Base-by-base conservation (phyloP, 192 early-diverging fungal genomes). In the Gaertneriomyces semiglobifer region DNA sequence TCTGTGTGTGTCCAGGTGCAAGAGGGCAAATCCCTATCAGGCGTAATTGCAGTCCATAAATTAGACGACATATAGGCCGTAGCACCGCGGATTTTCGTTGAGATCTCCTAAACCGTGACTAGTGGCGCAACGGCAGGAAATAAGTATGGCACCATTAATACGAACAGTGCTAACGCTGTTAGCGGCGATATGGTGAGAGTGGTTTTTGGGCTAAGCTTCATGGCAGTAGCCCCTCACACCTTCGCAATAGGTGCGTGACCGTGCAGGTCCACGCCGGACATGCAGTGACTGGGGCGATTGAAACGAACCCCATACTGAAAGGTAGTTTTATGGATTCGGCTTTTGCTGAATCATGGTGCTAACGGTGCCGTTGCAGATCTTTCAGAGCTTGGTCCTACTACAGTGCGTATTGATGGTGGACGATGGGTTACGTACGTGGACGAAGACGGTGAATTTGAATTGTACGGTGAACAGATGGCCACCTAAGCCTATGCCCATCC, bases 371-470 rank as follows among this genome's bases (percentile, higher is more conserved):
- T 19, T 5, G 42, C 42, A 66, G 69, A 71, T 46, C 16, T 79
- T 52, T 12, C 66, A 8, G 33, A 45, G 14, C 44, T 75, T 1
- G 44, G 53, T 16, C 71, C 74, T 1, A 44, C 70, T 8, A 63
- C 62, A 48, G 69, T 77, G 40, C 4, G 53, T 7, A 41, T 79
- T 4, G 63, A 79, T 53, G 74, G 74, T 3, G 78, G 78, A 11
- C 67, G 58, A 16, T 50, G 50, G 18, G 16, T 60, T 9, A 62
- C 74, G 4, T 77, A 70, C 47, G 66, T 79, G 33, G 63, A 65
- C 7, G 68, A 77, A 7, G 78, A 77, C 43, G 78, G 78, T n/a
- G 25, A 44, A 12, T 79, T 79, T 63, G 18, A 14, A 5, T 60
- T 78, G 77, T 78, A 54, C 66, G 73, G 14, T 41, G 18, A 50